Evolutionary conservation across 23 red algal genomes (phyloP).

Genomic region (Agarophyton chilense): DNA sequence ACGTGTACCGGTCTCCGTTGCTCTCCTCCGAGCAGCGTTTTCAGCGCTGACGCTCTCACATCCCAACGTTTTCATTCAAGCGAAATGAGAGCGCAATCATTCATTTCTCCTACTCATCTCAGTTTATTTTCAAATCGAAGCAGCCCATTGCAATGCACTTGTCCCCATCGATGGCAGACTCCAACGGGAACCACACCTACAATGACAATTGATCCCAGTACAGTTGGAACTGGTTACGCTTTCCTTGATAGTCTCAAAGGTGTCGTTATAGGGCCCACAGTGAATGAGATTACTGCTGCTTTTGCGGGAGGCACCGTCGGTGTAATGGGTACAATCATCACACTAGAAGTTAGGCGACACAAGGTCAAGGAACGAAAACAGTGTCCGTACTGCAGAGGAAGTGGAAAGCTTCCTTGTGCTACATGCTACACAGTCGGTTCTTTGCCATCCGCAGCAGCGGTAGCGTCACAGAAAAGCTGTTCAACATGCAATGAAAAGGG

Average conservation of each 20-base stretch:
- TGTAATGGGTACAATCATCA: slow-evolving; percentile 96
- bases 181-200: background rate
- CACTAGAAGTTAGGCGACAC: slow-evolving; percentile 76
- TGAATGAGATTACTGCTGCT: slow-evolving; percentile 90
- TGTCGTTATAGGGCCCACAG: slow-evolving; percentile 77
- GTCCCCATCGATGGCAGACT: background rate
- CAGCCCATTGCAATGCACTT: background rate
- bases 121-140: background rate
- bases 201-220: slow-evolving; percentile 34
- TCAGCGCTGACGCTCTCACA: too few species aligned
- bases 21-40: too few species aligned
- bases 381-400: slow-evolving; percentile 93
- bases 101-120: background rate
- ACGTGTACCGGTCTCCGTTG: too few species aligned
- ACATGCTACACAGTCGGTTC: slow-evolving; percentile 75
- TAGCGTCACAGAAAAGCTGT: slow-evolving; percentile 52
- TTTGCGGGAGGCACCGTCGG: slow-evolving; percentile 92
- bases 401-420: slow-evolving; percentile 83
- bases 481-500: slow-evolving; percentile 55
- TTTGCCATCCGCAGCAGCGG: slow-evolving; percentile 44
- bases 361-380: slow-evolving; percentile 71
- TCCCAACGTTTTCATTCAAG: too few species aligned
- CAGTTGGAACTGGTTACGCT: slow-evolving; percentile 47
- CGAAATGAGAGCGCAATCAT: background rate
- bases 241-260: slow-evolving; percentile 53